Evolutionary conservation across 163 green algal genomes (phyloP).

Genomic region (Scenedesmus sp.): DNA sequence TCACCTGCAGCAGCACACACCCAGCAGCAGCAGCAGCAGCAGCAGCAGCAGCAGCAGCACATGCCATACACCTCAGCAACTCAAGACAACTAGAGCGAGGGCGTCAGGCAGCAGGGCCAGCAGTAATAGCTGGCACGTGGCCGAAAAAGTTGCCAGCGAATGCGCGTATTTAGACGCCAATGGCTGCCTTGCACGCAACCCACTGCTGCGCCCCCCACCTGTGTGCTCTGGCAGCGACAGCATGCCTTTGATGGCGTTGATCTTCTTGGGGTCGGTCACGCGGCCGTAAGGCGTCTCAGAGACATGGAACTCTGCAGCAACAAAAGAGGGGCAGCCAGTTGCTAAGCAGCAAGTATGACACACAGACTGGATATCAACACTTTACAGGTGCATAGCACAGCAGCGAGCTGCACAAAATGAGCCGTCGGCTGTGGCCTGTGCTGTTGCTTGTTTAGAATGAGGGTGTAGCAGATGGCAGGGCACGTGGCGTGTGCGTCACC

Average conservation of each 20-base stretch:
- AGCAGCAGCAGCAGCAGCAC: neutral
- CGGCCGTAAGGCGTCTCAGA: slow-evolving; percentile 27
- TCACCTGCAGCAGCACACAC: slow-evolving; percentile 4
- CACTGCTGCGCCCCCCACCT: neutral
- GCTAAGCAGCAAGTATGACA: neutral
- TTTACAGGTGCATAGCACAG: no score
- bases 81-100: neutral
- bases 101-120: neutral
- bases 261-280: slow-evolving; percentile 51
- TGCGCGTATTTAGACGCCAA: no score
- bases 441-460: no score
- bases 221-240: slow-evolving; percentile 30
- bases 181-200: neutral
- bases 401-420: no score
- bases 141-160: no score
- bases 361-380: neutral
- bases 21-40: neutral
- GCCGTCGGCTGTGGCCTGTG: no score
- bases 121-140: no score
- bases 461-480: no score
- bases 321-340: neutral
- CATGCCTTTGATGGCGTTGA: slow-evolving; percentile 42
- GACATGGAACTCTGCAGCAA: slow-evolving; percentile 47
- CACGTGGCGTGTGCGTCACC: no score
- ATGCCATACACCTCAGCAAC: neutral